phyloP scores from a whole-genome alignment of 768 basidiomycete species.

The Galerina sulciceps region DNA sequence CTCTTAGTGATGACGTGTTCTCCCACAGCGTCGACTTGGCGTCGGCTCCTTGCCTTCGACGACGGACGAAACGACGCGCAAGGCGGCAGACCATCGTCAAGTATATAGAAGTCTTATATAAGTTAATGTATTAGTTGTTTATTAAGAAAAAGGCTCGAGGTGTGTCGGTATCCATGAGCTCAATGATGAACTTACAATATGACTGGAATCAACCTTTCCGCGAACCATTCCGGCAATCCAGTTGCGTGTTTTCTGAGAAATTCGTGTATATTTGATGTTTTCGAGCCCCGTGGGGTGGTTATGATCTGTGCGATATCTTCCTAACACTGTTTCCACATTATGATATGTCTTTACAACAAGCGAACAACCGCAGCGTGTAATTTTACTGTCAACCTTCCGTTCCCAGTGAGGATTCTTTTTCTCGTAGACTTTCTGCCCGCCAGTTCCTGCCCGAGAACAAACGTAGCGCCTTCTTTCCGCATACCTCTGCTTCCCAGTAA shows the following conservation, averaged over 20 bases:
- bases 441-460: not conserved
- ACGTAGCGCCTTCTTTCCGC: not conserved
- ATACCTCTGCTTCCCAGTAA: not conserved
- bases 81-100: no score
- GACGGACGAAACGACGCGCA: no score
- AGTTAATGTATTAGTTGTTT: no score
- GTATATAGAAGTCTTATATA: no score
- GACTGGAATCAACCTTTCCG: not conserved
- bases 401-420: not conserved
- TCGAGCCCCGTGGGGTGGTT: not conserved
- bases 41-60: no score
- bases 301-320: not conserved
- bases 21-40: no score
- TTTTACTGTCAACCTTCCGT: not conserved
- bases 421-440: not conserved
- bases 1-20: no score
- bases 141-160: no score
- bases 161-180: not conserved
- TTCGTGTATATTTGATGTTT: not conserved
- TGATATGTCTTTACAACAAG: not conserved
- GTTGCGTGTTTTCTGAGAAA: not conserved
- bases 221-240: not conserved
- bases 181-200: not conserved
- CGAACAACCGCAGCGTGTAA: not conserved
- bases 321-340: not conserved